Percentiles rank a stretch among this genome's conserved stretches.
phyloP scores from a whole-genome alignment of 2,329 filamentous ascomycete species.

The Colletotrichum lindemuthianum region DNA sequence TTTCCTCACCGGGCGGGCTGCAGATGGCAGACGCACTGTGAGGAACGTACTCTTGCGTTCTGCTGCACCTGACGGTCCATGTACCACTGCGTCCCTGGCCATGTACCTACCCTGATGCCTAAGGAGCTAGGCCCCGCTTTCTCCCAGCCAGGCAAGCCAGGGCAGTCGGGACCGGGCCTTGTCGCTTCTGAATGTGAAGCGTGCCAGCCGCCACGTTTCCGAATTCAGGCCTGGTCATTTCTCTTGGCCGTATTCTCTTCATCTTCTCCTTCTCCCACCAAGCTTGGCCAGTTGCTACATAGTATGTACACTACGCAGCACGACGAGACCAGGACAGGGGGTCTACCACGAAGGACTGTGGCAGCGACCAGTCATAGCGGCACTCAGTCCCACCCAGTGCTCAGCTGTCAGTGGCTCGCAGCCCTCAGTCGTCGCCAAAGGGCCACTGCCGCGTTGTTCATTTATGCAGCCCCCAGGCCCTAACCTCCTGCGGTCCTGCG shows the following conservation, averaged over 20 bases:
- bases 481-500: conserved; percentile 26
- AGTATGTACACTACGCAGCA: too few species aligned
- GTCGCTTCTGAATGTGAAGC: conserved; percentile 20
- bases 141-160: conserved; percentile 15
- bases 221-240: conserved; percentile 33
- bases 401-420: conserved; percentile 20
- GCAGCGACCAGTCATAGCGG: conserved; percentile 29
- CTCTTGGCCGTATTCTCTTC: conserved; percentile 12
- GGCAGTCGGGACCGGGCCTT: background rate
- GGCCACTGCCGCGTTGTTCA: conserved; percentile 31
- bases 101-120: conserved; percentile 21
- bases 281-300: too few species aligned
- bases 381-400: conserved; percentile 20
- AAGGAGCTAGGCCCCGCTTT: conserved; percentile 6
- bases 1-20: conserved; percentile 23
- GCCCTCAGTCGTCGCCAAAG: conserved; percentile 11
- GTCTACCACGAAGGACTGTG: conserved; percentile 1
- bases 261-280: background rate
- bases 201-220: conserved; percentile 36
- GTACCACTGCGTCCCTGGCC: background rate
- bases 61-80: too few species aligned
- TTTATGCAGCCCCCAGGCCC: conserved; percentile 31
- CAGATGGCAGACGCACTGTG: conserved; percentile 23
- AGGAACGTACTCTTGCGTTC: background rate
- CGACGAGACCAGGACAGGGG: background rate